Base-by-base conservation (phyloP, 2,329 filamentous ascomycete genomes). In the Aspergillus quadrilineatus region DNA sequence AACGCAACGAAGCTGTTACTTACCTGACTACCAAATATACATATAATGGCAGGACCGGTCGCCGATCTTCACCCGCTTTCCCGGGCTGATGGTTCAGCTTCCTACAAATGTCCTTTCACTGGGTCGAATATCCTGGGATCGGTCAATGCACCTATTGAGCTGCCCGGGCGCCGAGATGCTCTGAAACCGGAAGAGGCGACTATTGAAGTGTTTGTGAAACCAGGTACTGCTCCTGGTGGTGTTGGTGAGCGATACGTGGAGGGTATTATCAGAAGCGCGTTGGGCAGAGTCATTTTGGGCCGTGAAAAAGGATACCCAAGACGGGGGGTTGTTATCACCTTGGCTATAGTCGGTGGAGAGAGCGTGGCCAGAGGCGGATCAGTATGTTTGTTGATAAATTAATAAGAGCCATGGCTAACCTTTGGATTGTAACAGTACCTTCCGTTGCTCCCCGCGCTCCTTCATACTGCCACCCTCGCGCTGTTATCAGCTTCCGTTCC, bases 81-180 rank as follows among this genome's bases (percentile, higher is more conserved):
- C 29, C 74, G 74, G 51, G 63, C 73, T 52, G 74, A 77, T 56
- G 75, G 75, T 32, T 77, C 75, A 26, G 72, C 74, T 22, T 69
- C 69, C 43, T 76, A 75, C 62, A 71, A 69, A 62, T 77, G 74
- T 46, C 73, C 73, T 14, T 64, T 67, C 8, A 74, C 72, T 4
- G 89, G 91, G 48, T 96, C 92, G 74, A 88, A 87, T 44, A 83
- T 97, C 62, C 84, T 95, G 53, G 89, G 89, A 55, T 88, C 90
- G 12, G 91, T 96, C 63, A 97, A 96, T 75, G 94, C 93, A 0
- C 94, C 94, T 14, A 85, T 97, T 64, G 94, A 99, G 77, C 90
- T 93, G 14, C 86, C 74, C 12, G 73, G 87, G 65, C 85, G 92
- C 67, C 86, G 90, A 67, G 93, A 99, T 70, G 69, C 73, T 26